phyloP scores from a whole-genome alignment of 2,329 filamentous ascomycete species.

The Chalaropsis ovoidea region DNA sequence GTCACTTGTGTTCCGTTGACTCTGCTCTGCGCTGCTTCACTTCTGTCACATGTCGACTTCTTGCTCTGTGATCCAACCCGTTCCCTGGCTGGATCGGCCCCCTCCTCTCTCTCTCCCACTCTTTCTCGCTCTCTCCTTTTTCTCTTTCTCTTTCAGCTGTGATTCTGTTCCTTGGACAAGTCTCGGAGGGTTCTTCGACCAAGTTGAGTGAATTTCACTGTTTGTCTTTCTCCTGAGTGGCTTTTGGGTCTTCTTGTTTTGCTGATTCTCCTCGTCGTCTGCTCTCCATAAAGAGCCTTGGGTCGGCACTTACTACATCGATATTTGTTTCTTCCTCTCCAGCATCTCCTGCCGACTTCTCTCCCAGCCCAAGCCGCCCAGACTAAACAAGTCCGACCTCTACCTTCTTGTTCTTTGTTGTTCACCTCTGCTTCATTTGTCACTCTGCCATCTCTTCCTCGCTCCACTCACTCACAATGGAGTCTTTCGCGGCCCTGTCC shows the following conservation, averaged over 20 bases:
- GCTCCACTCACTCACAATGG: background rate
- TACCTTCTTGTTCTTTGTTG: background rate
- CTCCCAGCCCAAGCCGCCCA: background rate
- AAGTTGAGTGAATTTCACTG: background rate
- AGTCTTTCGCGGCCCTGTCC: conserved; percentile 2
- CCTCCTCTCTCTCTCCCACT: background rate
- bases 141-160: background rate
- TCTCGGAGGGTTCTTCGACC: background rate
- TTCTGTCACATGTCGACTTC: conserved; percentile 7
- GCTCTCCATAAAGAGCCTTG: background rate
- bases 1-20: conserved; percentile 5
- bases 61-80: background rate
- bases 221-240: background rate
- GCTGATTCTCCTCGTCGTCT: background rate
- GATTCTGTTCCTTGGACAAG: background rate
- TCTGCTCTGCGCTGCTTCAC: background rate
- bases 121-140: background rate
- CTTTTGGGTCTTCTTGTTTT: background rate
- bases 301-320: background rate
- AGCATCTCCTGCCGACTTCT: background rate
- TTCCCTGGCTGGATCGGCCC: background rate
- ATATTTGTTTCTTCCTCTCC: background rate
- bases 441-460: background rate
- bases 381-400: background rate
- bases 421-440: background rate